A percentile compares a stretch with the other conserved stretches of the same genome.
These are phyloP conservation scores for Lachancea nothofagi DNA, from an alignment of 805 yeast genomes.

Conservation along the genomic window DNA sequence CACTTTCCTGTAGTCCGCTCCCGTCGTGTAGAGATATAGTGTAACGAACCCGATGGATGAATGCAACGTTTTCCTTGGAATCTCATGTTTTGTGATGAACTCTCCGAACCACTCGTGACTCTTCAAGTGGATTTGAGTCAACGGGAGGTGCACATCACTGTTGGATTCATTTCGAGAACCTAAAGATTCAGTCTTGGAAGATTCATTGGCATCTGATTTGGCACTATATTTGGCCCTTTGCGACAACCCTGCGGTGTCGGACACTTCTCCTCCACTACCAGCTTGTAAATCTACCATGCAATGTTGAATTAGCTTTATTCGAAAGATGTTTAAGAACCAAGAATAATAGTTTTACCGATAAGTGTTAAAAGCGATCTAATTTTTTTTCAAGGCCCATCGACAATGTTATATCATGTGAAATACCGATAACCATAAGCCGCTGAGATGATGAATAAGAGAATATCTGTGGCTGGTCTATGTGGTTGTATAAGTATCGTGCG, in stretches of 20 bases:
- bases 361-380: background rate
- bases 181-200: background rate
- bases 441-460: background rate
- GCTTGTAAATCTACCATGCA: conserved; percentile 2
- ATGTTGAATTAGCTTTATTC: no score
- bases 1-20: conserved; percentile 51
- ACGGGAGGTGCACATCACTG: conserved; percentile 28
- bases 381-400: background rate
- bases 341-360: conserved; percentile 4
- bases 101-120: conserved; percentile 43
- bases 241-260: conserved; percentile 1
- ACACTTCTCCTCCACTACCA: background rate
- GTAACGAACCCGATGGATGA: conserved; percentile 84
- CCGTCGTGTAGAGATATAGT: conserved; percentile 61
- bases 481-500: no score
- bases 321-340: no score
- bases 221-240: background rate
- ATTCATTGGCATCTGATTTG: conserved; percentile 2
- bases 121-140: conserved; percentile 32
- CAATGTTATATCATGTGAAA: conserved; percentile 1
- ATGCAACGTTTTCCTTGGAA: conserved; percentile 84
- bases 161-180: conserved; percentile 5
- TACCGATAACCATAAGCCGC: background rate
- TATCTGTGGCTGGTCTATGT: no score
- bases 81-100: conserved; percentile 72